Base-by-base conservation (phyloP, 2,329 filamentous ascomycete species). In the Delphinella strobiligena region DNA sequence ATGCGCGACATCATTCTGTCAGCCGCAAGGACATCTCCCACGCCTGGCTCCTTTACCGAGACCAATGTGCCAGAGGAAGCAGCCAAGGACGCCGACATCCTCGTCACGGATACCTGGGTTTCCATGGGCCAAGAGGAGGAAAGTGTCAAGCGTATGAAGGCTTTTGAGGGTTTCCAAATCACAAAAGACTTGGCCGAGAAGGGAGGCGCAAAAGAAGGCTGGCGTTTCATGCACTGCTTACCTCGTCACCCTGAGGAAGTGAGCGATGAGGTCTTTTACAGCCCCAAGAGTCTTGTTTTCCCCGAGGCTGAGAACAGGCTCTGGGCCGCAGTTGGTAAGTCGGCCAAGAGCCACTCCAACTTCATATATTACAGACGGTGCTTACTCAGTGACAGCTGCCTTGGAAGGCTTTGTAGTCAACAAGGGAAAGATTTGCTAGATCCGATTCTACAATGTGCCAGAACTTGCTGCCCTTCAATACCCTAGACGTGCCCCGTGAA, bases 191-290 rank as follows among this genome's bases (percentile, higher is more conserved):
- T 98, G 49, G 89, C 87, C 2, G 74, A 80, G 61, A 72, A 79
- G 36, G 88, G 87, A 32, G 88, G 86, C 15, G 91, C 91, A 31
- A 93, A 91, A 60, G 70, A 81, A 11, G 74, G 74, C 47, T 98
- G 91, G 91, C 87, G 85, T 62, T 98, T 98, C 60, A 95, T 98
- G 91, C 91, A 98, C 67, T 98, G 91, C 60, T 64, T 98, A 43
- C 91, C 91, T 11, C 75, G 91, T 46, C 88, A 98, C 57, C 75
- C 75, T 0, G 89, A 98, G 61, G 91, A 98, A 65, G 91, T 98
- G 24, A 78, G 74, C 42, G 89, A 98, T 54, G 87, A 91, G 55
- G 88, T 98, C 2, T 96, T 98, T 57, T 95, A 96, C 61, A 79
- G 84, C 35, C 70, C 75, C 0, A 74, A 81, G 53, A 93, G 84